Base-by-base conservation (phyloP, 2,329 filamentous ascomycete genomes). In the Microcera coccophila region DNA sequence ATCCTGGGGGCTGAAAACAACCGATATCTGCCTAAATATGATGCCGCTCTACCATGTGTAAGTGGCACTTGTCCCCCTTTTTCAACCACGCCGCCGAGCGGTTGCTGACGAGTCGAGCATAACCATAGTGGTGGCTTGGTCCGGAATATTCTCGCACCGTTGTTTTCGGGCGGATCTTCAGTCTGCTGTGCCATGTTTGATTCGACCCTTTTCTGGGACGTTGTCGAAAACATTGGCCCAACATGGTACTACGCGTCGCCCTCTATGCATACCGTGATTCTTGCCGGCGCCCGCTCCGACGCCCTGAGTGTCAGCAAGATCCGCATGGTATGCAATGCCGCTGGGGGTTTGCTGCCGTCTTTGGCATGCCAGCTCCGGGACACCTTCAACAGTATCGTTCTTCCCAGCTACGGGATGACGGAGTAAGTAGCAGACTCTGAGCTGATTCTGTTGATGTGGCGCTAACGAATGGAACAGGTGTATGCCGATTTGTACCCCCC, bases 231-330 rank as follows among this genome's bases (percentile, higher is more conserved):
- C 26, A 62, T 67, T 18, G 55, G 61, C 5, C 72, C 75, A 1
- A 78, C 74, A 0, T 79, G 76, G 76, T 79, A 79, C 57, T 79
- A 79, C 52, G 76, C 75, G 2, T 77, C 75, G 11, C 76, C 75
- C 1, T 74, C 74, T 2, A 79, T 79, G 74, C 76, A 79, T 48
- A 70, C 73, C 9, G 64, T 76, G 42, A 76, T 79, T 28, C 60
- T 79, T 1, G 68, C 67, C n/a, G 69, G 73, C 49, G 69, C 64
- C 8, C 66, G 73, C 12, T 59, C 58, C 0, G 60, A 67, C 18
- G 68, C 69, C 14, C 47, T 73, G 15, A 51, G 60, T 3, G 68
- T 69, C 19, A 72, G 65, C 45, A 63, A 60, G 12, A 75, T 79
- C 36, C 61, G 72, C 34, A 63, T 79, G n/a, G 72, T 74, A 17